Evolutionary conservation across 2,329 filamentous ascomycete species (phyloP).

Genomic region (Aspergillus sp.): DNA sequence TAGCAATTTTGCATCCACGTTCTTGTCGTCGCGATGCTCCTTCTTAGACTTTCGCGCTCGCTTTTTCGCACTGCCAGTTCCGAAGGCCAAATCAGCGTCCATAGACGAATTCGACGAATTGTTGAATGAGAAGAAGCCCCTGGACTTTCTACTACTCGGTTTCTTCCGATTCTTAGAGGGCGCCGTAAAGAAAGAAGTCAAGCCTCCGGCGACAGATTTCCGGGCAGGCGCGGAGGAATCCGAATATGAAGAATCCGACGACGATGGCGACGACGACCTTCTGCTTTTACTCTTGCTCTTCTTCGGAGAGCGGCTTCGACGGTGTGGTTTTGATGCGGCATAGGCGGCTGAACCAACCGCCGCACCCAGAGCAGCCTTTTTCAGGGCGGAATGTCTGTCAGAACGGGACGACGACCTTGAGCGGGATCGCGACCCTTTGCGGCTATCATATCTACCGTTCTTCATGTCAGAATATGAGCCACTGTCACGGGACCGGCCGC

Average conservation of each 20-base stretch:
- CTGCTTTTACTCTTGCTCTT: constrained; percentile 18
- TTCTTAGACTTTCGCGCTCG: constrained; percentile 23
- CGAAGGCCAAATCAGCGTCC: constrained; percentile 60
- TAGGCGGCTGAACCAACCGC: constrained; percentile 22
- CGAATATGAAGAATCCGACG: constrained; percentile 47
- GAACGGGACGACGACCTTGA: constrained; percentile 32
- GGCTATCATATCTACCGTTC: constrained; percentile 13
- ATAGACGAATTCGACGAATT: constrained; percentile 60
- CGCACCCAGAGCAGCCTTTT: constrained; percentile 30
- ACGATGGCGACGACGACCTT: constrained; percentile 38
- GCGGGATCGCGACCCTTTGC: constrained; percentile 24
- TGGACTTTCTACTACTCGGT: constrained; percentile 36
- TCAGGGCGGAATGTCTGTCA: constrained; percentile 18
- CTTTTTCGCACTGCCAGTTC: constrained; percentile 43
- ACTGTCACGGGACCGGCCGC: constrained; percentile 17
- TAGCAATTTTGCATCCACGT: constrained; percentile 39
- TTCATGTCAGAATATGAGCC: constrained; percentile 20
- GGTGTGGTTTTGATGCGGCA: constrained; percentile 12
- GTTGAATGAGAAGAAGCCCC: constrained; percentile 48
- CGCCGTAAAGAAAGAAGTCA: constrained; percentile 55
- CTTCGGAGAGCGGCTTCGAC: constrained; percentile 28
- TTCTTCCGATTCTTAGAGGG: constrained; percentile 47
- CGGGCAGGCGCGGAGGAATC: constrained; percentile 54
- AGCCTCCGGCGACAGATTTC: constrained; percentile 42
- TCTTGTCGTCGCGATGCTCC: constrained; percentile 18